phyloP scores from a whole-genome alignment of 2,329 filamentous ascomycete genomes.

The Fonsecaea pedrosoi region DNA sequence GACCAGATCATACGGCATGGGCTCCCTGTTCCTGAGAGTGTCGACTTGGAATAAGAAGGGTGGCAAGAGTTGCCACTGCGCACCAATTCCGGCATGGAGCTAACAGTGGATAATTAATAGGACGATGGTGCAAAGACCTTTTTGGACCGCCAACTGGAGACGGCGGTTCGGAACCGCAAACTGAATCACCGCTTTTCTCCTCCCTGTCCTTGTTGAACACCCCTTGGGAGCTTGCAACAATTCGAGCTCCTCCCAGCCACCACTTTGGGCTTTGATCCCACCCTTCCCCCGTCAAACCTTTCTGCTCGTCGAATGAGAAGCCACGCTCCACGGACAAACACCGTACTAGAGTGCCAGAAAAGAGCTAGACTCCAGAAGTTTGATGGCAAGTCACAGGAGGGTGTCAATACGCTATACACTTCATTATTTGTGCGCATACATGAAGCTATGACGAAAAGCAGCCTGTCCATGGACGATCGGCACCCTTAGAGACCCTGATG shows the following conservation, averaged over 20 bases:
- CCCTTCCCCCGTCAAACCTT: slow-evolving; percentile 8
- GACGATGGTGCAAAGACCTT: slow-evolving; percentile 15
- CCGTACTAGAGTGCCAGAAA: slow-evolving; percentile 14
- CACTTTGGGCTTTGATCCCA: slow-evolving; percentile 16
- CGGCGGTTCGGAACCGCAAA: slow-evolving; percentile 15
- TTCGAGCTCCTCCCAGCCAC: slow-evolving; percentile 9
- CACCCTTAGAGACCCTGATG: background rate
- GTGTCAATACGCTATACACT: background rate
- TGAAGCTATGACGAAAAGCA: slow-evolving; percentile 3
- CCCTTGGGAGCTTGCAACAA: background rate
- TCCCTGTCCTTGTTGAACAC: slow-evolving; percentile 1
- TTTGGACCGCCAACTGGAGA: slow-evolving; percentile 20
- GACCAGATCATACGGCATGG: background rate
- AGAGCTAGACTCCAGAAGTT: slow-evolving; percentile 7
- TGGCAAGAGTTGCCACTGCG: background rate
- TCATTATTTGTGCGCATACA: slow-evolving; percentile 11
- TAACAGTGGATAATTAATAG: background rate
- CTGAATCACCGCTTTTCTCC: slow-evolving; percentile 19
- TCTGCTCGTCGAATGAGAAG: slow-evolving; percentile 11
- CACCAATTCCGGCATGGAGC: slow-evolving; percentile 4
- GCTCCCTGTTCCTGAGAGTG: background rate
- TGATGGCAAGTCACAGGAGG: slow-evolving; percentile 16
- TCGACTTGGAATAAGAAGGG: background rate
- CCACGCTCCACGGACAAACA: slow-evolving; percentile 16
- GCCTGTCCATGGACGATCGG: slow-evolving; percentile 9